phyloP scores from a whole-genome alignment of 306 rosid genomes.

The barrel medic (Medicago truncatula) region MtrunA17r5.0-ANR NC_053048.1:31014001-31014500 shows the following conservation, averaged over 20 bases:
- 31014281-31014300: conserved; percentile 23
- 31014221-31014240: conserved; percentile 12
- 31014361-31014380: not conserved
- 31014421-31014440: not conserved
- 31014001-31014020: not conserved
- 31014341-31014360: conserved; percentile 20
- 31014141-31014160: not conserved
- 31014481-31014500: no score
- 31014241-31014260: not conserved
- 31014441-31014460: not conserved
- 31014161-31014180: not conserved
- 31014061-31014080: conserved; percentile 7
- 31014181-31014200: no score
- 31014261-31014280: conserved; percentile 1
- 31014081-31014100: not conserved
- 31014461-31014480: no score
- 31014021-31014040: not conserved
- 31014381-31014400: not conserved
- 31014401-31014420: not conserved
- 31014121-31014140: conserved; percentile 12
- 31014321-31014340: not conserved
- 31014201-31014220: conserved; percentile 29
- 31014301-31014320: conserved; percentile 32
- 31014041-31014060: conserved; percentile 9
- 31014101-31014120: conserved; percentile 9